phyloP scores from a whole-genome alignment of 2,329 filamentous ascomycete species.

The Trichoderma cornu-damae region DNA sequence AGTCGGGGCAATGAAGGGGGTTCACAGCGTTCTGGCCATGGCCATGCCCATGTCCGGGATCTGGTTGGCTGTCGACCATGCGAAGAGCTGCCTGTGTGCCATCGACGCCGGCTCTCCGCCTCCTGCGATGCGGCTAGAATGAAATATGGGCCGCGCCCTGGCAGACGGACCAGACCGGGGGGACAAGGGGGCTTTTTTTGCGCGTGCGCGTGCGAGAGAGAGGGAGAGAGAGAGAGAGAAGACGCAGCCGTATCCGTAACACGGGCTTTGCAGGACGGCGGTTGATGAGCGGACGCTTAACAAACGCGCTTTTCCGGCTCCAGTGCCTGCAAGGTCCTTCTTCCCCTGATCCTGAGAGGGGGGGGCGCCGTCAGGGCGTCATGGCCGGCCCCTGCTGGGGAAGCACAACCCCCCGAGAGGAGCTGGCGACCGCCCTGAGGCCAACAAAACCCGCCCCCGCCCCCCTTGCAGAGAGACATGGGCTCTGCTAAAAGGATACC shows the following conservation, averaged over 20 bases:
- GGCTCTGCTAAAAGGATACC: too few species aligned
- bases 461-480: too few species aligned
- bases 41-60: conserved; percentile 12
- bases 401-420: too few species aligned
- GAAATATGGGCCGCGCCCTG: conserved; percentile 6
- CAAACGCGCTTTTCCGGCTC: background rate
- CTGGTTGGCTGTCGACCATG: conserved; percentile 4
- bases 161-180: background rate
- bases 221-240: too few species aligned
- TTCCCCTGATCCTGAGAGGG: too few species aligned
- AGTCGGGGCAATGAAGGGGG: conserved; percentile 15
- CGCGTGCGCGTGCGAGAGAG: too few species aligned
- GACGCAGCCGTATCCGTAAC: background rate
- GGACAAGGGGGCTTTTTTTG: too few species aligned
- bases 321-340: background rate
- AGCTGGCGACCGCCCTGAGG: too few species aligned
- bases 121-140: conserved; percentile 4
- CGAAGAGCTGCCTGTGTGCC: background rate
- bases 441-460: too few species aligned
- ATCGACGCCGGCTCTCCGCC: background rate
- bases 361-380: too few species aligned
- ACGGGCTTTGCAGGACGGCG: background rate
- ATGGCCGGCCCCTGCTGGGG: too few species aligned
- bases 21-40: conserved; percentile 9
- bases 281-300: background rate